These are phyloP conservation scores for Cladophialophora immunda DNA, from an alignment of 2,329 filamentous ascomycete species.

Conservation along the genomic window DNA sequence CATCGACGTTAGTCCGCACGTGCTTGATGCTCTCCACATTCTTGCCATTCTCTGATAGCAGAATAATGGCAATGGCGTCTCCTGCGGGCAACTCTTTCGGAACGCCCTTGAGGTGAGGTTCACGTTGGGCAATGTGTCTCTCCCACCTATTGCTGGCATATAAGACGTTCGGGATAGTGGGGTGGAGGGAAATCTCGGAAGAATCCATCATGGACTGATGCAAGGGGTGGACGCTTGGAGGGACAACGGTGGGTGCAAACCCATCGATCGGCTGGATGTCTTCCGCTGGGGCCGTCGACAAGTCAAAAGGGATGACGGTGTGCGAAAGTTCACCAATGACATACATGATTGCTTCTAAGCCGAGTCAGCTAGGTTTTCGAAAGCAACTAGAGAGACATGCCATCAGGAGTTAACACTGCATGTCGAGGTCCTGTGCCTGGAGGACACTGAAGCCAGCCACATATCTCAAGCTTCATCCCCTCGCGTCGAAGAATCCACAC, in stretches of 20 bases:
- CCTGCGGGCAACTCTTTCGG: not conserved
- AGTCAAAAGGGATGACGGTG: not conserved
- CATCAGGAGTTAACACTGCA: not conserved
- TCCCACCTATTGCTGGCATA: constrained; percentile 6
- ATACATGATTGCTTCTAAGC: constrained; percentile 2
- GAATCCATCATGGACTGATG: constrained; percentile 7
- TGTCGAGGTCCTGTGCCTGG: not conserved
- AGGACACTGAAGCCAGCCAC: constrained; percentile 7
- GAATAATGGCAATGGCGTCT: not conserved
- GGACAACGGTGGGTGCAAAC: not conserved
- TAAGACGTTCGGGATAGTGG: not conserved
- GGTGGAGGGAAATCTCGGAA: not conserved
- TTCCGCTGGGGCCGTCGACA: not conserved
- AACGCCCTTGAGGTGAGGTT: not conserved
- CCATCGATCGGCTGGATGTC: not conserved
- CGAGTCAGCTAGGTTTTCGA: too few species aligned
- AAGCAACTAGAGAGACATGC: constrained; percentile 3
- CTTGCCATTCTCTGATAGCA: not conserved
- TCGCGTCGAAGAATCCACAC: not conserved
- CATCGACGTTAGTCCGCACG: not conserved
- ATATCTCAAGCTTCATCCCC: not conserved
- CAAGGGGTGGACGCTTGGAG: not conserved
- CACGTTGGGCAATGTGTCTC: not conserved
- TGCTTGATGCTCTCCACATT: not conserved
- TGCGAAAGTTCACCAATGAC: constrained; percentile 1